These are phyloP conservation scores for Paramecium caudatum DNA, from an alignment of 73 alveolate species.

Conservation along the genomic window DNA sequence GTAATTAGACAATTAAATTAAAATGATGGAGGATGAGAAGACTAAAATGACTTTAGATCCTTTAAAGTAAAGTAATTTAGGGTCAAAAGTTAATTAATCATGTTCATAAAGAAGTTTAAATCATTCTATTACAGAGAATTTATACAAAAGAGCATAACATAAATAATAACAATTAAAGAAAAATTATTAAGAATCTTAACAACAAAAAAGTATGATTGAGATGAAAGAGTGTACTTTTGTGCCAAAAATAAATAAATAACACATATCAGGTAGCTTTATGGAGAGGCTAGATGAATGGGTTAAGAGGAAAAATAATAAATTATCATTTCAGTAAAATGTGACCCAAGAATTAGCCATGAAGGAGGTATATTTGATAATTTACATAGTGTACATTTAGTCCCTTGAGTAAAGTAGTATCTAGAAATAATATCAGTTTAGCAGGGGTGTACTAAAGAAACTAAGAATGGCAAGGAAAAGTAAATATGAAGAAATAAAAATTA, in stretches of 20 bases:
- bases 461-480: conserved; percentile 7
- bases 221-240: conserved; percentile 40
- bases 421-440: neutral
- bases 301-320: neutral
- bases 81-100: neutral
- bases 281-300: conserved; percentile 49
- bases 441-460: conserved; percentile 12
- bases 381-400: conserved; percentile 44
- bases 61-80: neutral
- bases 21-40: conserved; percentile 59
- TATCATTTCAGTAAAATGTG: neutral
- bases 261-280: conserved; percentile 15
- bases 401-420: neutral
- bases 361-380: neutral
- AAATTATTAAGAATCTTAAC: neutral
- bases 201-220: neutral
- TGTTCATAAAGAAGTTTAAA: neutral
- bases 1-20: conserved; percentile 38
- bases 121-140: neutral
- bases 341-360: neutral
- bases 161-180: neutral
- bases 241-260: conserved; percentile 30
- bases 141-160: neutral
- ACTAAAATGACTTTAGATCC: conserved; percentile 33
- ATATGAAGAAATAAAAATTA: conserved; percentile 31